Conservation (phyloP, 108 stramenopile genomes). For the Cylindrotheca fusiformis region DNA sequence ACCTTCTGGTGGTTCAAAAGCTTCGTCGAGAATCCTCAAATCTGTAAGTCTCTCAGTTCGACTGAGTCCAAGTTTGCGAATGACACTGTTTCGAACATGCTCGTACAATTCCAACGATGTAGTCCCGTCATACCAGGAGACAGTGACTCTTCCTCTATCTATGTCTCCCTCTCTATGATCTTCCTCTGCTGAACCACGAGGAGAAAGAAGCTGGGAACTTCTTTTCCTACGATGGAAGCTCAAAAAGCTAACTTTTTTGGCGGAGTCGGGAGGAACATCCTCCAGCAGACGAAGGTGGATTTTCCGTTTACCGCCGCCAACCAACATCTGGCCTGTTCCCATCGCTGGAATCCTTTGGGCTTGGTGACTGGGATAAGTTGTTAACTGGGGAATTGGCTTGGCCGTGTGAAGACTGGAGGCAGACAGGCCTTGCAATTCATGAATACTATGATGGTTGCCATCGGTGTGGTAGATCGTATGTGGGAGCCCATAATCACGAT, state of each 20-base stretch:
- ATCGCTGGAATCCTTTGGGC: neutral
- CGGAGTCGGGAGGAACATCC: slow-evolving; percentile 4
- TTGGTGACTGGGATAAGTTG: neutral
- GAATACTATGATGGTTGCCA: neutral
- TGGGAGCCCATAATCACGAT: neutral
- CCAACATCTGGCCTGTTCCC: neutral
- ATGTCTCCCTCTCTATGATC: neutral
- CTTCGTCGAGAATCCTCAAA: slow-evolving; percentile 70
- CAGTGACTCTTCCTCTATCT: slow-evolving; percentile 61
- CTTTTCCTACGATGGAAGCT: neutral
- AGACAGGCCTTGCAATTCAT: neutral
- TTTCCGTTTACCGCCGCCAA: slow-evolving; percentile 25
- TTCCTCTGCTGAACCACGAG: neutral
- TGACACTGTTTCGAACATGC: slow-evolving; percentile 69
- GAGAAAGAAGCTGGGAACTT: neutral
- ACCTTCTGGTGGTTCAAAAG: slow-evolving; percentile 67
- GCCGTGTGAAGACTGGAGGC: neutral
- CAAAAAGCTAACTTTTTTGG: neutral
- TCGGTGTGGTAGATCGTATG: neutral
- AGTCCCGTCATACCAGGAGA: slow-evolving; percentile 87
- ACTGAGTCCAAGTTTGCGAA: slow-evolving; percentile 42
- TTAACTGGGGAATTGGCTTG: neutral
- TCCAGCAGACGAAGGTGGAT: slow-evolving; percentile 32
- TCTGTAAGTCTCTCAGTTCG: slow-evolving; percentile 43
- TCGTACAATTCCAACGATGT: slow-evolving; percentile 62